Base-by-base conservation (phyloP, 2,329 filamentous ascomycete genomes). In the Phyllosticta citribraziliensis region DNA sequence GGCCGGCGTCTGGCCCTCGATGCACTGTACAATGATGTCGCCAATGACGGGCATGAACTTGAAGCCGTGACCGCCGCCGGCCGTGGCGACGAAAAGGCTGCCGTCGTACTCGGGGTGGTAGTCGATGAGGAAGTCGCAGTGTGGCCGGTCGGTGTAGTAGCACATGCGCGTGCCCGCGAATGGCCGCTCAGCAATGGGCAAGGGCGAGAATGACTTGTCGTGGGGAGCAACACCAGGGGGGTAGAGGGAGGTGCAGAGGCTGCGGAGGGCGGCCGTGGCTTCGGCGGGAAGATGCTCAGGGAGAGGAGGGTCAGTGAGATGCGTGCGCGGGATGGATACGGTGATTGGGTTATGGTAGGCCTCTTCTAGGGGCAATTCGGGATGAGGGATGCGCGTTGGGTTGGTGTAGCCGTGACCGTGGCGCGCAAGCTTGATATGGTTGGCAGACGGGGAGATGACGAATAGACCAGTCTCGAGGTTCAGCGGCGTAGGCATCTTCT, bases 391-490 rank as follows among this genome's bases (percentile, higher is more conserved):
- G 3, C 65, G 73, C 25, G 70, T 72, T 0, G 76, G 76, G 65
- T 81, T 81, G 14, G 71, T 68, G 65, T 81, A 81, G 60, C 79
- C 79, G 66, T 80, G 78, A 64, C 73, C 74, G 64, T 81, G 79
- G n/a, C 78, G 71, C 5, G 79, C 79, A 51, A 81, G 68, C 67
- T 82, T 82, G 54, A 81, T 70, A 6, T 73, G 64, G 25, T 70
- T 67, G 24, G 72, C 67, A 47, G 60, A 55, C 0, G 89, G 88
- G 3, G 88, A 87, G 64, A 92, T 88, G 70, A 89, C 80, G 78
- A 91, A 93, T 63, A 88, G 79, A 9, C 88, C 88, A 1, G 81
- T 84, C 56, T 80, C 83, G 65, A 92, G 78, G 74, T 91, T 90
- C 51, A 93, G 75, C 22, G 89, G 75, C 1, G 91, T 88, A 0